Conservation (phyloP, 495 filamentous ascomycete species). For the Penicillium subrubescens region DNA sequence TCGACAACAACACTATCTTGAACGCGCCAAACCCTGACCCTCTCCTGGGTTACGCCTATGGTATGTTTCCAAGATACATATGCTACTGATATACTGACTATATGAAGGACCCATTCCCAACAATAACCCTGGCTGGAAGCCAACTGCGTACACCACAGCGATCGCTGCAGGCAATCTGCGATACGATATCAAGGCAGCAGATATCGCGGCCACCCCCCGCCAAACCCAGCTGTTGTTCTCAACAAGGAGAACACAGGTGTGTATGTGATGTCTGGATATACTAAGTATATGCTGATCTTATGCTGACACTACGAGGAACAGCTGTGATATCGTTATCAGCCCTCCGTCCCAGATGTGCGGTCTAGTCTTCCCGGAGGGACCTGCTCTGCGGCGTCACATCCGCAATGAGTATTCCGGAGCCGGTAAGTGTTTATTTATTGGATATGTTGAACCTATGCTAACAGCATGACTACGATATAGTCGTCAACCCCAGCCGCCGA, state of each 20-base stretch:
- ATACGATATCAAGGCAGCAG: not conserved
- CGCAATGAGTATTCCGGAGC: constrained; percentile 7
- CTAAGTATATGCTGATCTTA: not conserved
- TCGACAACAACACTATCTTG: not conserved
- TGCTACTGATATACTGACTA: constrained; percentile 5
- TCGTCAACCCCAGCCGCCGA: not conserved
- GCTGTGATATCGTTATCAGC: not conserved
- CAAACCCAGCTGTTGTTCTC: not conserved
- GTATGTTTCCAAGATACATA: not conserved
- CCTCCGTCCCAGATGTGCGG: not conserved
- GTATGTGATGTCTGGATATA: not conserved
- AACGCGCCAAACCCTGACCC: not conserved
- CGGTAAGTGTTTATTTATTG: not conserved
- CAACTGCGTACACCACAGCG: not conserved
- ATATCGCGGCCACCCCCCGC: not conserved
- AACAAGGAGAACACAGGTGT: constrained; percentile 11
- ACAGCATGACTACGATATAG: not conserved
- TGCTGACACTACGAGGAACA: no score
- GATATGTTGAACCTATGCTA: not conserved
- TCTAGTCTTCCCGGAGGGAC: not conserved
- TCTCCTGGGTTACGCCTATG: constrained; percentile 1
- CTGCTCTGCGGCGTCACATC: not conserved
- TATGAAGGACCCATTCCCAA: constrained; percentile 7
- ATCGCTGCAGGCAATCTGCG: not conserved
- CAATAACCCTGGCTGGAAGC: constrained; percentile 13